A percentile compares a stretch with the other conserved stretches of the same genome.
Conservation (phyloP, 2,329 filamentous ascomycete genomes). For the Cercospora sp. region DNA sequence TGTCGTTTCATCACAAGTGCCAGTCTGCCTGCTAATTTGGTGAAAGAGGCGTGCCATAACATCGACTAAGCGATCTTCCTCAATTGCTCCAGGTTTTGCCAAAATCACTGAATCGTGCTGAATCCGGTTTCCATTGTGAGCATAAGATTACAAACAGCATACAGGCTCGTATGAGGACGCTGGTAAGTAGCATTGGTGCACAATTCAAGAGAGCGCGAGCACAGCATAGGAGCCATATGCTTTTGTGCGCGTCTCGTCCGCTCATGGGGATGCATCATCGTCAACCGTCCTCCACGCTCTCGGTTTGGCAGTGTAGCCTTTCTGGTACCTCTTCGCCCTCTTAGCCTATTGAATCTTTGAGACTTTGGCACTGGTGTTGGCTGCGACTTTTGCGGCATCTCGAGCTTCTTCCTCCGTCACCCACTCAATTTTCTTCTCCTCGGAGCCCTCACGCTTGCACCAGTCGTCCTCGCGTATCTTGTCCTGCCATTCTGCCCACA, state of each 20-base stretch:
- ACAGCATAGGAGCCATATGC: background rate
- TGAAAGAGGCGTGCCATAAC: background rate
- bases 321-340: slow-evolving; percentile 1
- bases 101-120: background rate
- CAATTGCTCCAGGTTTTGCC: background rate
- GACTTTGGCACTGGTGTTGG: background rate
- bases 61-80: background rate
- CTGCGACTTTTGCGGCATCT: slow-evolving; percentile 1
- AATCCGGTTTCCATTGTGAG: background rate
- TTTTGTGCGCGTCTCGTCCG: background rate
- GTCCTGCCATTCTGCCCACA: slow-evolving; percentile 59
- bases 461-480: slow-evolving; percentile 57
- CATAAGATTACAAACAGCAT: background rate
- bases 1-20: background rate
- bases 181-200: background rate
- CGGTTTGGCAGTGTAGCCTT: background rate
- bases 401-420: slow-evolving; percentile 4
- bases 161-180: background rate
- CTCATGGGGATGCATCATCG: background rate
- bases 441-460: slow-evolving; percentile 42
- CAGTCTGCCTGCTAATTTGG: background rate
- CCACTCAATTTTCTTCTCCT: background rate
- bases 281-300: background rate
- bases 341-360: background rate
- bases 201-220: background rate